Percentiles rank a stretch among this genome's conserved stretches.
Conservation (phyloP, 345 rosid species). For the Lenwebbia sp. region DNA sequence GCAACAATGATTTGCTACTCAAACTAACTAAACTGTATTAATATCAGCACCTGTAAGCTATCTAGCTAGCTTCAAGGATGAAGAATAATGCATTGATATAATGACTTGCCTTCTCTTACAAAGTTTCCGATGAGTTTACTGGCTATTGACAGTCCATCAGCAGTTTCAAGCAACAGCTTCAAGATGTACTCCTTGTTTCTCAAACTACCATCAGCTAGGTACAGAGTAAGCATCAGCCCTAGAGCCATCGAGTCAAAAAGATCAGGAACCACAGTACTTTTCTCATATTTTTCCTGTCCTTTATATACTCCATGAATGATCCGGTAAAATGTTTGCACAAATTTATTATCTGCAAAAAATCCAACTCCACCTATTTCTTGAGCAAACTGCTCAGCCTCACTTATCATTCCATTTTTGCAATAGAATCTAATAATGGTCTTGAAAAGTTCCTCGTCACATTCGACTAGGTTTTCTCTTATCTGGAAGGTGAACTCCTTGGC, state of each 20-base stretch:
- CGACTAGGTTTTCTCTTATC: constrained; percentile 36
- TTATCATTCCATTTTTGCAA: constrained; percentile 57
- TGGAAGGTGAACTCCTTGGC: constrained; percentile 47
- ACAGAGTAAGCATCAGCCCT: constrained; percentile 42
- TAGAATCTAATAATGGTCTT: constrained; percentile 40
- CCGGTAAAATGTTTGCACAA: constrained; percentile 42
- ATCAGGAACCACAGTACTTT: constrained; percentile 9
- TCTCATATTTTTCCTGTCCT: constrained; percentile 9
- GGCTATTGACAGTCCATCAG: constrained; percentile 32
- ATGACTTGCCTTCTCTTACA: constrained; percentile 40
- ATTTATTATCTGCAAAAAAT: constrained; percentile 28
- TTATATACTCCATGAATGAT: constrained; percentile 14
- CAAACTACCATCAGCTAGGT: constrained; percentile 20
- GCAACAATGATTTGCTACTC: not conserved
- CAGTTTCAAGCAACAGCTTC: constrained; percentile 35
- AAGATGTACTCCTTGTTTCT: constrained; percentile 30
- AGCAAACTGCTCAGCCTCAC: constrained; percentile 33
- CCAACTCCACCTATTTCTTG: constrained; percentile 34
- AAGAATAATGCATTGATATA: not conserved
- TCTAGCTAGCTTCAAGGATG: not conserved
- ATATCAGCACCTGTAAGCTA: not conserved
- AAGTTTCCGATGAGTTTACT: constrained; percentile 40
- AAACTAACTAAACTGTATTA: not conserved
- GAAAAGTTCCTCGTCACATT: constrained; percentile 49
- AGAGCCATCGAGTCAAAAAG: constrained; percentile 41